phyloP scores from a whole-genome alignment of 2,329 filamentous ascomycete species.

The Purpureocillium takamizusanense region DNA sequence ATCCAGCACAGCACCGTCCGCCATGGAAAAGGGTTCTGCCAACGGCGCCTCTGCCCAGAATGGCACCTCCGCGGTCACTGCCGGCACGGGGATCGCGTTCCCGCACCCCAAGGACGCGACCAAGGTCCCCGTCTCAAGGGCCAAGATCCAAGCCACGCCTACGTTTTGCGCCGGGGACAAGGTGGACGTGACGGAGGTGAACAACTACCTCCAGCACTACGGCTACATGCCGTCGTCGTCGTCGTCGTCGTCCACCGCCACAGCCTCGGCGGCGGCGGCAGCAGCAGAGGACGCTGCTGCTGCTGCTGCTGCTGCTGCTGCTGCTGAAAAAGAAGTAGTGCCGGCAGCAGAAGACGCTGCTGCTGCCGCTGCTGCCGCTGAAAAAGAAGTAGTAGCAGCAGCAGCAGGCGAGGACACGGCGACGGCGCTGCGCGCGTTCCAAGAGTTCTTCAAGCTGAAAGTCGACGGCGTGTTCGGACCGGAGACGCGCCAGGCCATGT shows the following conservation, averaged over 20 bases:
- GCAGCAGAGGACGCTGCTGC: too few relatives aligned
- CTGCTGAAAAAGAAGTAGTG: too few relatives aligned
- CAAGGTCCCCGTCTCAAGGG: neutral
- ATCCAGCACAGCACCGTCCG: too few relatives aligned
- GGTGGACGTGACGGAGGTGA: constrained; percentile 1
- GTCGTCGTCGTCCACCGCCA: neutral
- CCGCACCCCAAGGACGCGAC: neutral
- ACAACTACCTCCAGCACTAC: constrained; percentile 3
- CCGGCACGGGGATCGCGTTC: too few relatives aligned
- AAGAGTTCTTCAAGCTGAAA: neutral
- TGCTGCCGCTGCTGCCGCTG: too few relatives aligned
- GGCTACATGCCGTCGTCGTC: constrained; percentile 1
- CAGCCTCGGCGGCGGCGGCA: too few relatives aligned
- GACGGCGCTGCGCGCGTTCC: constrained; percentile 1
- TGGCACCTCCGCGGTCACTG: too few relatives aligned
- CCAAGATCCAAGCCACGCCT: constrained; percentile 1
- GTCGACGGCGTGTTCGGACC: constrained; percentile 1
- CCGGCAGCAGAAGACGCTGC: too few relatives aligned
- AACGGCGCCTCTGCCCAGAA: too few relatives aligned
- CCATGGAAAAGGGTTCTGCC: too few relatives aligned
- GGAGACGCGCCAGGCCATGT: neutral
- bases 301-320: too few relatives aligned
- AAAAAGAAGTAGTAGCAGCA: too few relatives aligned
- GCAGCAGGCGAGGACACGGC: constrained; percentile 1
- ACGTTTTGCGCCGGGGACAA: neutral